Base-by-base conservation (phyloP, 2,329 filamentous ascomycete species). In the Calonectria naviculata region DNA sequence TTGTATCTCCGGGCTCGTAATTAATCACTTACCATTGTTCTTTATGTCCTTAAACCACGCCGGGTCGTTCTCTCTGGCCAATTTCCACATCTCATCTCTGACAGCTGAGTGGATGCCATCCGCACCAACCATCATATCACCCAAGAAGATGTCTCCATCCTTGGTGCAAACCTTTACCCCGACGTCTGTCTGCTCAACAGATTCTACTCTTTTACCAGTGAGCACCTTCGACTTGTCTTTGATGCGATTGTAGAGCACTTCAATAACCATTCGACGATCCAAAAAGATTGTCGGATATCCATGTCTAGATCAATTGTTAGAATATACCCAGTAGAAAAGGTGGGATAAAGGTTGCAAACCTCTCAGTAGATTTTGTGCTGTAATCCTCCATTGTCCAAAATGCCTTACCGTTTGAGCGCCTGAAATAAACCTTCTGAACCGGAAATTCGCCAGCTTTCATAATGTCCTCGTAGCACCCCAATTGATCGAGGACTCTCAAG, bases 221-320 rank as follows among this genome's bases (percentile, higher is more conserved):
- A 52, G 47, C 6, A 52, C 28, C 19, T 52, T 52, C 31, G 47
- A 52, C 8, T 52, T 52, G 28, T 52, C 47, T 9, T 34, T 31
- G n/a, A 52, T 52, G 28, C 31, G 47, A 21, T 52, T 52, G 12
- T 52, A 52, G 9, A 52, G 28, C 15, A 52, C 28, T 29, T 52
- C 47, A n/a, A 52, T 52, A 13, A 52, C 47, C 47, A 52, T 52
- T 12, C 47, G 26, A 31, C 47, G 47, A n/a, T 52, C 47, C 5
- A 52, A 12, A 52, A 52, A 52, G 7, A 52, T 52, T 17, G 47
- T 31, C 1, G 47, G 47, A 52, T 52, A 52, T 1, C 28, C 47
- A 34, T 52, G 47, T 31, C 47, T 52, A 17, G 7, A 17, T 5
- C 15, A 12, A 10, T 7, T n/a, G 47, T 52, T 52, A 52, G 8